Base-by-base conservation (phyloP, 495 filamentous ascomycete genomes). In the Penicillium macrosclerotiorum region DNA sequence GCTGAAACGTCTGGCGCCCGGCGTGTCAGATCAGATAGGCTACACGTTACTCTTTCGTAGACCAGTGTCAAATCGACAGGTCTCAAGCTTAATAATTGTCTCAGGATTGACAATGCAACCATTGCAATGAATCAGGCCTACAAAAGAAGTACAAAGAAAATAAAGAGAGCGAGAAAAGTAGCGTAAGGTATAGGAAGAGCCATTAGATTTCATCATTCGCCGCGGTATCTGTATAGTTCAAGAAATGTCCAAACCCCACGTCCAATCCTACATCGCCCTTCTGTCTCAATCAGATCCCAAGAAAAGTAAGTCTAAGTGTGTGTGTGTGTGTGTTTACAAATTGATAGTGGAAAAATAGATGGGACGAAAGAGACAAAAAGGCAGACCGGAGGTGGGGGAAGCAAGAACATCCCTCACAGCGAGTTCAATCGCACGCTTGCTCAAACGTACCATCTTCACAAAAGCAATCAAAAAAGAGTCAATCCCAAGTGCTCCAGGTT, bases 401-500 rank as follows among this genome's bases (percentile, higher is more conserved):
- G 12, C 25, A 6, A 12, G 25, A 29, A 29, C 25, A 5, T 29
- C 25, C 25, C 5, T 29, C 25, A 5, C 6, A 29, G 6, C 6
- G 12, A 29, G 25, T 6, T 29, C 25, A 5, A 29, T n/a, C n/a
- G n/a, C n/a, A n/a, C n/a, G n/a, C n/a, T n/a, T n/a, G n/a, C n/a
- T n/a, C n/a, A n/a, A n/a, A n/a, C n/a, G n/a, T n/a, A n/a, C n/a
- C 25, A 29, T 29, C 25, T 29, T 12, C 25, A 29, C 8, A 29
- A 48, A 24, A 33, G 36, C 33, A 29, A 34, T 23, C 19, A 40
- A 45, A 43, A 3, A 51, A 16, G 43, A 30, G 22, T 9, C 36
- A 45, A 52, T 54, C 48, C 51, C 39, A 45, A 44, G 7, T 57
- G 59, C 55, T 57, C 59, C 59, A 54, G 56, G 50, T 54, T 47